Evolutionary conservation across 2,329 filamentous ascomycete species (phyloP).

Genomic region (Penicillium decumbens): DNA sequence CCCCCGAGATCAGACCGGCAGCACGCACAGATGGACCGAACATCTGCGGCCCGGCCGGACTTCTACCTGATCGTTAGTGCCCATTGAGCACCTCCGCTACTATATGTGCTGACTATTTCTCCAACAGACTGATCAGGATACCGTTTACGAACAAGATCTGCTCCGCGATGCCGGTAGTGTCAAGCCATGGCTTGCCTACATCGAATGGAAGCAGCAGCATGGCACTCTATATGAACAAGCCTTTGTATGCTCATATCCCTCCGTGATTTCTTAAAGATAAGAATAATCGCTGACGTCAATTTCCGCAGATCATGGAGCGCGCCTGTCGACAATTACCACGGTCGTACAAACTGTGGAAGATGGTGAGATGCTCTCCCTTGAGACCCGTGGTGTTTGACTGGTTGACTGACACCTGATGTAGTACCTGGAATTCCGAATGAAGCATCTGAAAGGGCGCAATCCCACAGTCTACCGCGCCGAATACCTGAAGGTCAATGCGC

Average conservation of each 20-base stretch:
- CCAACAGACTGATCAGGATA: slow-evolving; percentile 74
- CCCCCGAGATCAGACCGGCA: slow-evolving; percentile 44
- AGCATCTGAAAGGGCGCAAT: slow-evolving; percentile 77
- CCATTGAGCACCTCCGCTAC: slow-evolving; percentile 3
- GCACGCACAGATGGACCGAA: slow-evolving; percentile 42
- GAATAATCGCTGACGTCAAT: neutral
- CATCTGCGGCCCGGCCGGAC: slow-evolving; percentile 40
- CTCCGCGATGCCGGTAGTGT: slow-evolving; percentile 77
- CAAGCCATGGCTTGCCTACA: slow-evolving; percentile 93
- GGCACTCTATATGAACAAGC: slow-evolving; percentile 82
- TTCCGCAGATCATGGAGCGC: slow-evolving; percentile 67
- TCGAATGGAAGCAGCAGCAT: slow-evolving; percentile 83
- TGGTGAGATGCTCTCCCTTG: slow-evolving; percentile 50
- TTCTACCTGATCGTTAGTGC: slow-evolving; percentile 45
- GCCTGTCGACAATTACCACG: slow-evolving; percentile 84
- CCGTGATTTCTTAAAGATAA: neutral
- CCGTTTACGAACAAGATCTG: slow-evolving; percentile 94
- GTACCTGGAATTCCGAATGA: slow-evolving; percentile 81
- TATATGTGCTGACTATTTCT: slow-evolving; percentile 33
- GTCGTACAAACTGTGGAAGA: slow-evolving; percentile 98
- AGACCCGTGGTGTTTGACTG: slow-evolving; percentile 1
- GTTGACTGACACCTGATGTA: slow-evolving; percentile 35
- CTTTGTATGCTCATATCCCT: slow-evolving; percentile 47
- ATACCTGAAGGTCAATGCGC: slow-evolving; percentile 86
- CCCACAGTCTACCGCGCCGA: slow-evolving; percentile 73